Percentiles rank a stretch among this genome's conserved stretches.
Evolutionary conservation across 106 monocot species (phyloP).

Genomic region (Gastrodia elata): DNA sequence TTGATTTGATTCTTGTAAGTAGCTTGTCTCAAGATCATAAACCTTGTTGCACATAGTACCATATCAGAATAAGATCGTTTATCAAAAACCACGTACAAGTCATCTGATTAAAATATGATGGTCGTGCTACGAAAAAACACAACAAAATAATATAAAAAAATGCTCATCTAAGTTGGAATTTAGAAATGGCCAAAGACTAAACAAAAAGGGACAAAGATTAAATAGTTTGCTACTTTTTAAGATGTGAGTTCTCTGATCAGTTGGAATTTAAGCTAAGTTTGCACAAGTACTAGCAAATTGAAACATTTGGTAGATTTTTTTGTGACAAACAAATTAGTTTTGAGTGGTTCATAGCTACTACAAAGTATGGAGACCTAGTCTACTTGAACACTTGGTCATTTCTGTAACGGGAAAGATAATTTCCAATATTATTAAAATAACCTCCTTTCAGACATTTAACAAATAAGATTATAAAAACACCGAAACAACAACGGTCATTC

Average conservation of each 20-base stretch:
- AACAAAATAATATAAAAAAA: not conserved
- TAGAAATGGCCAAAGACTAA: no score
- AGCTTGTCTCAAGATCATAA: constrained; percentile 88
- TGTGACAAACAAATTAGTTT: not conserved
- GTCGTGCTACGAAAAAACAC: not conserved
- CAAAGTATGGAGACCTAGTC: not conserved
- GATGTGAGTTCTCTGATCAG: not conserved
- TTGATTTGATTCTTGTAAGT: constrained; percentile 85
- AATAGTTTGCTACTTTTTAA: not conserved
- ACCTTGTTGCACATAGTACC: constrained; percentile 33
- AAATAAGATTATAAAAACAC: not conserved
- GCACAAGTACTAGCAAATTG: not conserved
- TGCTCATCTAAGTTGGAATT: not conserved
- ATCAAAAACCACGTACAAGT: not conserved
- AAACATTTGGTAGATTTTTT: not conserved
- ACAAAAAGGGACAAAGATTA: not conserved
- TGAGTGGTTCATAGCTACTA: not conserved
- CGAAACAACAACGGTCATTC: not conserved
- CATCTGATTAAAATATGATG: not conserved
- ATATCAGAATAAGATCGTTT: not conserved
- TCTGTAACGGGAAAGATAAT: not conserved
- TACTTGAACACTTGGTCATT: not conserved
- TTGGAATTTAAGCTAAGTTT: not conserved
- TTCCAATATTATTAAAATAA: not conserved
- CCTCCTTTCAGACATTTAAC: not conserved